Percentiles rank a stretch among this genome's conserved stretches.
phyloP scores from a whole-genome alignment of 2,329 filamentous ascomycete species.

The Aaosphaeria pasadenensis region DNA sequence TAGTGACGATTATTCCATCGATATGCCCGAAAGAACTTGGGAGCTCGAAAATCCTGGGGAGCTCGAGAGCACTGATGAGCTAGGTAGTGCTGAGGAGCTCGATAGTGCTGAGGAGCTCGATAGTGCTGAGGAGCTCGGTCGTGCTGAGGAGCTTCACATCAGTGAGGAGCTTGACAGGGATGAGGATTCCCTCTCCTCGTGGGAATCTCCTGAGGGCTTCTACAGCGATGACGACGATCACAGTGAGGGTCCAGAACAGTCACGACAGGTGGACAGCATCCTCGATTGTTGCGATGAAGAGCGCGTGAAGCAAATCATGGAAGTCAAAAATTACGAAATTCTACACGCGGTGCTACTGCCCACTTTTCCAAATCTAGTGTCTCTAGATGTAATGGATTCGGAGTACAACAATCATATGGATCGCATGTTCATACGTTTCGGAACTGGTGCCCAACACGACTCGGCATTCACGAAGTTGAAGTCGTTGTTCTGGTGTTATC shows the following conservation, averaged over 20 bases:
- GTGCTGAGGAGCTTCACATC: not conserved
- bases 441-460: not conserved
- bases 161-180: not conserved
- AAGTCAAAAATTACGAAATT: not conserved
- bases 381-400: not conserved
- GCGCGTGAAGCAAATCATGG: not conserved
- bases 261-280: not conserved
- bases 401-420: not conserved
- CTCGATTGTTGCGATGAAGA: not conserved
- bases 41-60: not conserved
- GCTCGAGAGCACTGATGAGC: not conserved
- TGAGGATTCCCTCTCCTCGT: not conserved
- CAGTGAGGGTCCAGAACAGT: not conserved
- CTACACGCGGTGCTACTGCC: not conserved
- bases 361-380: not conserved
- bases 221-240: not conserved
- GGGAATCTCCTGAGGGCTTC: too few species aligned
- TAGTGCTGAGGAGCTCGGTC: not conserved
- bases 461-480: not conserved
- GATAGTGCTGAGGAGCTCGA: not conserved
- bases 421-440: not conserved
- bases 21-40: not conserved
- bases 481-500: not conserved
- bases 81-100: not conserved
- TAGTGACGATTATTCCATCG: not conserved